A percentile compares a stretch with the other conserved stretches of the same genome.
phyloP scores from a whole-genome alignment of 768 basidiomycete species.

The Psilocybe azurescens region DNA sequence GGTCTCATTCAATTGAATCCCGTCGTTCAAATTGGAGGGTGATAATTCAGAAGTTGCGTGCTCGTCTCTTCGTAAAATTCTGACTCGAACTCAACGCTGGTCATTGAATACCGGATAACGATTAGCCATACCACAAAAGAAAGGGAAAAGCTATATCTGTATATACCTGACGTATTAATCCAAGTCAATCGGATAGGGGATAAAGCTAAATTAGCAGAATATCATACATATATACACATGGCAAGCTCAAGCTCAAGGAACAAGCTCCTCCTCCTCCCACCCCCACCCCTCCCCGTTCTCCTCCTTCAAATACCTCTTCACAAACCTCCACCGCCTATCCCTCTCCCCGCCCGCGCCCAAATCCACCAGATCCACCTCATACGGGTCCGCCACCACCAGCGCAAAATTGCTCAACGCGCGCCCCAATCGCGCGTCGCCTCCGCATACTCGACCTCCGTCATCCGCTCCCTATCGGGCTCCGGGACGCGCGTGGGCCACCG shows the following conservation, averaged over 20 bases:
- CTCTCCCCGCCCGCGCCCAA: slow-evolving; percentile 54
- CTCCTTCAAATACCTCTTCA: slow-evolving; percentile 33
- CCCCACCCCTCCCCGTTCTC: slow-evolving; percentile 37
- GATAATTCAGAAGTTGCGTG: no score
- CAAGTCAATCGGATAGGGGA: no score
- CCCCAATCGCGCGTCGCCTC: slow-evolving; percentile 50
- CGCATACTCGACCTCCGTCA: slow-evolving; percentile 43
- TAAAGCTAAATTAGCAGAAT: background rate
- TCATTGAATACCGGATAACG: no score
- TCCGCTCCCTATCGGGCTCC: slow-evolving; percentile 31
- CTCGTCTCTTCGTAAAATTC: no score
- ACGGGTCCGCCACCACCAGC: slow-evolving; percentile 73
- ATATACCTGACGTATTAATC: no score
- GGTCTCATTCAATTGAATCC: no score
- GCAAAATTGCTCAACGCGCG: slow-evolving; percentile 71
- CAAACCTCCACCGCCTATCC: slow-evolving; percentile 62
- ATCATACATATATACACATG: no score
- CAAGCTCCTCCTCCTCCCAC: slow-evolving; percentile 68
- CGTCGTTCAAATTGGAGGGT: no score
- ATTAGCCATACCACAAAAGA: no score
- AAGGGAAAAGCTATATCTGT: no score
- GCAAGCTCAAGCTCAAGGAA: slow-evolving; percentile 49
- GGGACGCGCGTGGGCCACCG: slow-evolving; percentile 65
- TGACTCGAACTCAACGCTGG: no score
- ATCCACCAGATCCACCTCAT: slow-evolving; percentile 72